Conservation (phyloP, 768 basidiomycete species). For the Leccinum disarticulatum region DNA sequence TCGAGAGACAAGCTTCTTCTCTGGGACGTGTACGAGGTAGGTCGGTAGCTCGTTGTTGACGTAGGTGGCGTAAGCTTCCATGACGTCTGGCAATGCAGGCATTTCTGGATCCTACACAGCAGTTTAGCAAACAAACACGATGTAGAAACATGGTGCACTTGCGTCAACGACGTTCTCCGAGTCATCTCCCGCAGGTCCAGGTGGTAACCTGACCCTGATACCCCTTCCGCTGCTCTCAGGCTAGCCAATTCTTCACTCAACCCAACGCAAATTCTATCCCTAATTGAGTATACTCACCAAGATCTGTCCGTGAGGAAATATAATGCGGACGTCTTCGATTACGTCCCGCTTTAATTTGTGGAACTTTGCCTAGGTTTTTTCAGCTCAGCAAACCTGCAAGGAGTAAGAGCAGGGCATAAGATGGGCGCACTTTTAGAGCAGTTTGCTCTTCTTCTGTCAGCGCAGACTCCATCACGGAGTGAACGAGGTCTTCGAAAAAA, state of each 20-base stretch:
- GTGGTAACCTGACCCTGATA: conserved; percentile 23
- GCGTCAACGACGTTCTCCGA: conserved; percentile 5
- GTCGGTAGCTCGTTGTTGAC: conserved; percentile 33
- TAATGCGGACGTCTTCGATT: conserved; percentile 26
- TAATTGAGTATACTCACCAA: conserved; percentile 16
- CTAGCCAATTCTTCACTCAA: conserved; percentile 5
- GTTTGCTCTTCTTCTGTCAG: conserved; percentile 25
- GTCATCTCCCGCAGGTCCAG: conserved; percentile 9
- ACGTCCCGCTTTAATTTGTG: conserved; percentile 30
- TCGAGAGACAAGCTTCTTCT: conserved; percentile 28
- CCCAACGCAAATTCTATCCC: background rate
- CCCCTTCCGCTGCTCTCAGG: conserved; percentile 27
- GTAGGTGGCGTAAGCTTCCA: conserved; percentile 18
- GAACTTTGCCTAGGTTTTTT: conserved; percentile 26
- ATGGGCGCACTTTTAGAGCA: conserved; percentile 22
- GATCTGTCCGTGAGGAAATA: conserved; percentile 32
- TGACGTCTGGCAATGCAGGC: conserved; percentile 24
- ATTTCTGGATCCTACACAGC: conserved; percentile 15
- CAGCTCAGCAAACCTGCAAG: background rate
- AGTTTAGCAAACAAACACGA: background rate
- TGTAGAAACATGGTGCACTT: background rate
- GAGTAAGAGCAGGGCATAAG: background rate
- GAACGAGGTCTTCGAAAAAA: conserved; percentile 31
- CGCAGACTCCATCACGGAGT: conserved; percentile 21
- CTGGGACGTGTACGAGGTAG: conserved; percentile 29